A percentile compares a stretch with the other conserved stretches of the same genome.
Evolutionary conservation across 2,329 filamentous ascomycete species (phyloP).

Genomic region (Aspergillus neotritici): DNA sequence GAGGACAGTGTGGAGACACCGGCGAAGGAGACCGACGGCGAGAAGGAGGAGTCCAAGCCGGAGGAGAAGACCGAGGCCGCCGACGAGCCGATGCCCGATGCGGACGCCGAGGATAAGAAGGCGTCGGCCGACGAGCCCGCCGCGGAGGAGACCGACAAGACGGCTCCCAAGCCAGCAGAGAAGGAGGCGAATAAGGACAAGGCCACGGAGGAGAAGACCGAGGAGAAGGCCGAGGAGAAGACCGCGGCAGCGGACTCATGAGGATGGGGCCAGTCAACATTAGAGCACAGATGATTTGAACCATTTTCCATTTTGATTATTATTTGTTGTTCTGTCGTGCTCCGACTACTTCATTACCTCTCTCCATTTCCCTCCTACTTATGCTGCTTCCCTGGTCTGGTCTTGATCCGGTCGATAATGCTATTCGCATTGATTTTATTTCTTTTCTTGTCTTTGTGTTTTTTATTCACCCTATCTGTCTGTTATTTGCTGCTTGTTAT

Average conservation of each 20-base stretch:
- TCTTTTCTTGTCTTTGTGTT: constrained; percentile 1
- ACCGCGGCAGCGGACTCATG: constrained; percentile 22
- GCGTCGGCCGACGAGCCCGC: constrained; percentile 15
- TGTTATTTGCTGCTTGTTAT: background rate
- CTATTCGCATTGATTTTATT: constrained; percentile 5
- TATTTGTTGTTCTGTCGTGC: constrained; percentile 2
- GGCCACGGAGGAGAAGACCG: constrained; percentile 24
- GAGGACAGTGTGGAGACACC: constrained; percentile 30
- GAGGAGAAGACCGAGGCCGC: constrained; percentile 29
- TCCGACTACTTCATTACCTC: too few relatives aligned
- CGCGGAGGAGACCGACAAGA: constrained; percentile 22
- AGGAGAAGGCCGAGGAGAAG: constrained; percentile 18
- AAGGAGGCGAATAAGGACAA: constrained; percentile 29
- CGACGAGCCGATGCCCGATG: constrained; percentile 34
- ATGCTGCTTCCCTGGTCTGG: background rate
- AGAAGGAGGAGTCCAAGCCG: constrained; percentile 28
- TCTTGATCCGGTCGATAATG: background rate
- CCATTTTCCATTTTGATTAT: constrained; percentile 11
- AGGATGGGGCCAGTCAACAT: constrained; percentile 7
- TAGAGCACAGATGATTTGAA: constrained; percentile 13
- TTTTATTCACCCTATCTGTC: background rate
- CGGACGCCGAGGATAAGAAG: constrained; percentile 34
- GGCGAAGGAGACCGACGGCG: constrained; percentile 23
- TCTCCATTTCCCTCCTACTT: too few relatives aligned
- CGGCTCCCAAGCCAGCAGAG: constrained; percentile 13